Base-by-base conservation (phyloP, 257 asterid genomes). In the Nicotiana sylvestris region DNA sequence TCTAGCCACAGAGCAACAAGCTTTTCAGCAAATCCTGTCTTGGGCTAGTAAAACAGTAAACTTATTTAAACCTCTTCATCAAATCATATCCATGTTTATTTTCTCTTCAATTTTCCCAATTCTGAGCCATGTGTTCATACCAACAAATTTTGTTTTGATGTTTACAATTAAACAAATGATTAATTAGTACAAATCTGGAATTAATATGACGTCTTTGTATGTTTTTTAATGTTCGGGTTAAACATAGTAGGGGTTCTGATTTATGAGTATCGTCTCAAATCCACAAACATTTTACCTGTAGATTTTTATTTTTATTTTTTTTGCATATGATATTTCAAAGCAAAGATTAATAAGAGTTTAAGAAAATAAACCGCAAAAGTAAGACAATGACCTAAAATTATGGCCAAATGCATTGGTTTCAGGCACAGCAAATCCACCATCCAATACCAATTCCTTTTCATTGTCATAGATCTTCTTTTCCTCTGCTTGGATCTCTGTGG, bases 351-450 rank as follows among this genome's bases (percentile, higher is more conserved):
- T 16, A 16, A 67, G 29, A 33, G 29, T 18, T 67, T 25, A 61
- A 61, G 32, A 33, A 15, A 51, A 39, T 15, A 74, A 30, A 46
- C 0, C 12, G 4, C 2, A 15, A 43, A 43, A 46, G 8, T 49
- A 27, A 7, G 35, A 72, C 21, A 86, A 77, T 33, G 62, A 94
- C 98, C 98, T 93, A 89, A 95, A 95, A 51, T 85, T 87, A 80
- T 92, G 93, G 78, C 98, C 98, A 87, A 91, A 95, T 0, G 98
- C 35, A 87, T 95, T 95, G 82, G 94, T 85, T 76, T 90, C 72
- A 33, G 98, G 98, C 88, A 88, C 81, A 77, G 76, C 83, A 91
- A 91, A 95, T 81, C 92, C 97, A 81, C 90, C 93, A 39, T 81
- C 90, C 82, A 81, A 84, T 56, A 70, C 68, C 87, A 92, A 58